These are phyloP conservation scores for Dothistroma septosporum DNA, from an alignment of 2,329 filamentous ascomycete genomes.

Conservation along the genomic window DNA sequence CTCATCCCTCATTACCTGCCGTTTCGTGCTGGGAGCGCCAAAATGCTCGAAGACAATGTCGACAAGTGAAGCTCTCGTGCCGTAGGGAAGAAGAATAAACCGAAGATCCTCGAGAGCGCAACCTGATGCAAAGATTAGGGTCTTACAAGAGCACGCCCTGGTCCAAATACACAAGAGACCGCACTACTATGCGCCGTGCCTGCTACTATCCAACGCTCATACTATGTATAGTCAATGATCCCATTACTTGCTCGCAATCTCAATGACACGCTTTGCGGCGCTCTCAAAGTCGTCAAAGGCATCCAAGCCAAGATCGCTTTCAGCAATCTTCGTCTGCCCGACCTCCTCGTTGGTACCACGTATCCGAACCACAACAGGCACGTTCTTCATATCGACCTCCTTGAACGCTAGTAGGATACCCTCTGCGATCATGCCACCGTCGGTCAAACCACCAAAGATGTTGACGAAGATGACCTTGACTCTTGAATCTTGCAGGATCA, in stretches of 20 bases:
- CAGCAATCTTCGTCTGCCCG: slow-evolving; percentile 64
- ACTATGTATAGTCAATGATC: slow-evolving; percentile 1
- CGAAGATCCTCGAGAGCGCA: too few species aligned
- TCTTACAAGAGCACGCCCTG: background rate
- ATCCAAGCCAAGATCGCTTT: slow-evolving; percentile 64
- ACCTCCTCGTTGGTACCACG: slow-evolving; percentile 69
- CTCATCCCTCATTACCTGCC: background rate
- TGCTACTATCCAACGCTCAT: background rate
- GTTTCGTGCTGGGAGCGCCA: too few species aligned
- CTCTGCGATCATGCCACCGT: slow-evolving; percentile 76
- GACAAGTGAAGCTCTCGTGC: too few species aligned
- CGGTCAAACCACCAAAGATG: slow-evolving; percentile 66
- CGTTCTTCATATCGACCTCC: slow-evolving; percentile 53
- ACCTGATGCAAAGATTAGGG: background rate
- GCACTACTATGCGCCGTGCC: background rate
- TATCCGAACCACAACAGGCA: slow-evolving; percentile 73
- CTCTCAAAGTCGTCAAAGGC: slow-evolving; percentile 73
- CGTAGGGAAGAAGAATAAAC: too few species aligned
- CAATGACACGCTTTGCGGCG: slow-evolving; percentile 63
- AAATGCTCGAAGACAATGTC: too few species aligned
- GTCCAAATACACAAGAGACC: background rate
- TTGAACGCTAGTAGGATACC: slow-evolving; percentile 69
- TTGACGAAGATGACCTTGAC: slow-evolving; percentile 71
- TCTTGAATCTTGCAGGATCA: slow-evolving; percentile 66
- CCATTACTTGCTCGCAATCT: slow-evolving; percentile 43